Conservation (phyloP, 2,329 filamentous ascomycete species). For the Dactylellina parvicollis region DNA sequence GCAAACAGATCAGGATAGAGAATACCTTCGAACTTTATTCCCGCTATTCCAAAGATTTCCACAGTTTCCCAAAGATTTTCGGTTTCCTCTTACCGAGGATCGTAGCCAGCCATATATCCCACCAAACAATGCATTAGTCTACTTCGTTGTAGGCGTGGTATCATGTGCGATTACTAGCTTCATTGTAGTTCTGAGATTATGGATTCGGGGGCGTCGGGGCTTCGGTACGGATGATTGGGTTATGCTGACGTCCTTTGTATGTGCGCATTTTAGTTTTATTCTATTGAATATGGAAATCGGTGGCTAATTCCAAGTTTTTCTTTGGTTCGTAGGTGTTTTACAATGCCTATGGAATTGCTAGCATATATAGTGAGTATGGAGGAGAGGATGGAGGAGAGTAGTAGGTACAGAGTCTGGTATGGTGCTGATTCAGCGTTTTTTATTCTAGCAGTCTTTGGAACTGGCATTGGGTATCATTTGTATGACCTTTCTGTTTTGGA, state of each 20-base stretch:
- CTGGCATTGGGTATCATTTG: constrained; percentile 21
- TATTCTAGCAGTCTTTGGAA: constrained; percentile 21
- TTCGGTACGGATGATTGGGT: constrained; percentile 38
- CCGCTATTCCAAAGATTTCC: constrained; percentile 10
- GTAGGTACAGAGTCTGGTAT: neutral
- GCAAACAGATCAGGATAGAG: constrained; percentile 35
- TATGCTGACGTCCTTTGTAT: constrained; percentile 32
- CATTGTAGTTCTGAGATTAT: constrained; percentile 17
- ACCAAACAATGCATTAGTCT: constrained; percentile 18
- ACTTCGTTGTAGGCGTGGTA: constrained; percentile 12
- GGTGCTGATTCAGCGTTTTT: neutral
- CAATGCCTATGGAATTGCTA: neutral
- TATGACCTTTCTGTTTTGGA: constrained; percentile 16
- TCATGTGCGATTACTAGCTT: constrained; percentile 8
- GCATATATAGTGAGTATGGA: neutral
- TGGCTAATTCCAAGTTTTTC: neutral
- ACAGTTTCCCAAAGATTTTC: constrained; percentile 6
- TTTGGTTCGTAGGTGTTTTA: neutral
- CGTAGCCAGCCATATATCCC: constrained; percentile 12
- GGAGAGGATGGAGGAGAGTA: neutral
- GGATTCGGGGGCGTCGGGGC: constrained; percentile 9
- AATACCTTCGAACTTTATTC: constrained; percentile 18
- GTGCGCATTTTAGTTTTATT: neutral
- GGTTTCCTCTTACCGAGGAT: constrained; percentile 17
- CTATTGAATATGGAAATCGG: neutral